A percentile compares a stretch with the other conserved stretches of the same genome.
Conservation (phyloP, 345 rosid species). For the Salix purpurea region DNA sequence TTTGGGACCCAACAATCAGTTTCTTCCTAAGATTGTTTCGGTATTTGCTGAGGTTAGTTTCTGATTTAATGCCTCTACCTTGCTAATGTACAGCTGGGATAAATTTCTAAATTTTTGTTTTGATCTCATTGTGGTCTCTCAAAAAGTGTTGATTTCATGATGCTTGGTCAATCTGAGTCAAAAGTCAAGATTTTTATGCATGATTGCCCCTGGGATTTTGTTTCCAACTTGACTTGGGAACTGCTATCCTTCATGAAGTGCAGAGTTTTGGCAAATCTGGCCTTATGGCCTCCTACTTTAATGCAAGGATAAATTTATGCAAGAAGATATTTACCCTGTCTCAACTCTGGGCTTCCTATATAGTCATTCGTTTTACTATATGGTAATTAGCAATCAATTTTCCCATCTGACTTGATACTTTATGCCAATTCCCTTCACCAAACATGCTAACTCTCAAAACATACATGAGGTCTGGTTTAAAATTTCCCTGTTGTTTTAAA, state of each 20-base stretch:
- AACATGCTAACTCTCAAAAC: not conserved
- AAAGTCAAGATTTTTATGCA: not conserved
- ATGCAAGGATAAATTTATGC: not conserved
- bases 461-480: not conserved
- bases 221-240: not conserved
- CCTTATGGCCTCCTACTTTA: not conserved
- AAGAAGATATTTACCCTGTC: not conserved
- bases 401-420: not conserved
- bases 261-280: not conserved
- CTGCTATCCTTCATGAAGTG: not conserved
- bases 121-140: not conserved
- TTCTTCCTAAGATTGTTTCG: constrained; percentile 77
- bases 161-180: not conserved
- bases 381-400: not conserved
- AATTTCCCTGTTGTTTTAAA: not conserved
- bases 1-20: constrained; percentile 81
- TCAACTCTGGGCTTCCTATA: not conserved
- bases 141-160: not conserved
- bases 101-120: not conserved
- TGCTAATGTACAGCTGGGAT: not conserved
- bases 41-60: constrained; percentile 90
- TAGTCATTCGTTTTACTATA: not conserved
- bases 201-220: not conserved
- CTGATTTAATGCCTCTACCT: not conserved
- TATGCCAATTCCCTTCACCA: not conserved